Evolutionary conservation across 495 filamentous ascomycete species (phyloP).

Genomic region (Pyronema domesticum): DNA sequence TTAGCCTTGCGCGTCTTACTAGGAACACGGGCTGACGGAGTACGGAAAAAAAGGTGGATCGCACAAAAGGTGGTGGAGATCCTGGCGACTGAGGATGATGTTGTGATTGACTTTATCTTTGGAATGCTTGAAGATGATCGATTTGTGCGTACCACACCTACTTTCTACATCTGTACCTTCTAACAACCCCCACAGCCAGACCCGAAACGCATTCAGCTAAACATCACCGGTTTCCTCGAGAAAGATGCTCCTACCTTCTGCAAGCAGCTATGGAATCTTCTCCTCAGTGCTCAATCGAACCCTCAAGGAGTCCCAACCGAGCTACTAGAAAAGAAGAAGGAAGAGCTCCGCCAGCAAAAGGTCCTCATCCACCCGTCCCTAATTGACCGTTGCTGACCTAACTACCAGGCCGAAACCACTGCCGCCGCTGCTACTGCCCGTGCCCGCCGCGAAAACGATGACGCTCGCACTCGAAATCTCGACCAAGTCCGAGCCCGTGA

Average conservation of each 20-base stretch:
- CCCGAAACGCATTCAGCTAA: slow-evolving; percentile 84
- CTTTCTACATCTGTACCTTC: not conserved
- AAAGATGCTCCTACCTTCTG: slow-evolving; percentile 84
- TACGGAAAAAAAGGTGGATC: slow-evolving; percentile 54
- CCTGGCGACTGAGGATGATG: slow-evolving; percentile 78
- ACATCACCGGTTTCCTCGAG: slow-evolving; percentile 84
- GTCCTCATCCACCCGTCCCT: slow-evolving; percentile 28
- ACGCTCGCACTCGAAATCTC: slow-evolving; percentile 38
- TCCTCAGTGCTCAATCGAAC: slow-evolving; percentile 74
- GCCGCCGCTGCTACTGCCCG: slow-evolving; percentile 38
- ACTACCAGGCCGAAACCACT: not conserved
- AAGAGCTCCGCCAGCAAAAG: slow-evolving; percentile 85
- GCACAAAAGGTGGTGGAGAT: slow-evolving; percentile 70
- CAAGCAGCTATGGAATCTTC: slow-evolving; percentile 81
- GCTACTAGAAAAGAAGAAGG: slow-evolving; percentile 85
- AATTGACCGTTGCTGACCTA: not conserved
- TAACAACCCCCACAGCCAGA: slow-evolving; percentile 46
- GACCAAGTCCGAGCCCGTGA: slow-evolving; percentile 54
- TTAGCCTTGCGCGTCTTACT: not conserved
- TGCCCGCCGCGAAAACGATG: slow-evolving; percentile 41
- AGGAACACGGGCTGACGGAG: not conserved
- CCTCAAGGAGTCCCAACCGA: slow-evolving; percentile 86
- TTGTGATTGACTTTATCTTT: slow-evolving; percentile 84
- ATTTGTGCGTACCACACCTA: slow-evolving; percentile 40
- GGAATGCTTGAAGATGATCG: slow-evolving; percentile 66